phyloP scores from a whole-genome alignment of 2,329 filamentous ascomycete species.

The Claviceps cyperi region DNA sequence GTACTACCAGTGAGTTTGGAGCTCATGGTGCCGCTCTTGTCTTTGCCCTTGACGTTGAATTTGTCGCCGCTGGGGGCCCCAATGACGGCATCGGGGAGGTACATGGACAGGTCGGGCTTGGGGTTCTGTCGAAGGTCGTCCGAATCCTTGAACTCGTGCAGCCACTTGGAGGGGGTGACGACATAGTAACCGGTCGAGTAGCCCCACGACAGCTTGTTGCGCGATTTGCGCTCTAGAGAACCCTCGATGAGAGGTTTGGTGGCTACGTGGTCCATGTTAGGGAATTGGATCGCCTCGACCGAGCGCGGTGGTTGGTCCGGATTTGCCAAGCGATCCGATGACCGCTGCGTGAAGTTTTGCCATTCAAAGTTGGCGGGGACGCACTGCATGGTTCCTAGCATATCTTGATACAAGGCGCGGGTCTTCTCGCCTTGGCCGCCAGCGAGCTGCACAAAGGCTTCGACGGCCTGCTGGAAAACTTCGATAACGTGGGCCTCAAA shows the following conservation, averaged over 20 bases:
- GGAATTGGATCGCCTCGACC: slow-evolving; percentile 62
- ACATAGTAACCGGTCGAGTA: slow-evolving; percentile 80
- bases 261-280: slow-evolving; percentile 72
- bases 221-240: slow-evolving; percentile 76
- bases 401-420: slow-evolving; percentile 68
- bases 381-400: slow-evolving; percentile 60
- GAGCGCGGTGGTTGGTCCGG: slow-evolving; percentile 59
- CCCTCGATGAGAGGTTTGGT: slow-evolving; percentile 80
- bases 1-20: slow-evolving; percentile 67
- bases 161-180: slow-evolving; percentile 70
- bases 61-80: slow-evolving; percentile 60
- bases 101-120: slow-evolving; percentile 74
- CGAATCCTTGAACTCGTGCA: slow-evolving; percentile 94
- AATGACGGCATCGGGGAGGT: slow-evolving; percentile 77
- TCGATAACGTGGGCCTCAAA: slow-evolving; percentile 81
- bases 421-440: slow-evolving; percentile 70
- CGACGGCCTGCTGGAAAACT: slow-evolving; percentile 69
- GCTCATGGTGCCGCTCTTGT: slow-evolving; percentile 65
- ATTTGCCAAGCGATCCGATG: slow-evolving; percentile 59
- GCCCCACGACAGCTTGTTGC: slow-evolving; percentile 65
- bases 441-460: slow-evolving; percentile 69
- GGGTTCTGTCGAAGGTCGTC: slow-evolving; percentile 60
- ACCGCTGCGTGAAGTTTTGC: slow-evolving; percentile 66
- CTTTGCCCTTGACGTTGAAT: slow-evolving; percentile 93
- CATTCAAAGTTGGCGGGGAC: slow-evolving; percentile 83